These are phyloP conservation scores for Talaromyces ruber DNA, from an alignment of 495 filamentous ascomycete genomes.

Conservation along the genomic window DNA sequence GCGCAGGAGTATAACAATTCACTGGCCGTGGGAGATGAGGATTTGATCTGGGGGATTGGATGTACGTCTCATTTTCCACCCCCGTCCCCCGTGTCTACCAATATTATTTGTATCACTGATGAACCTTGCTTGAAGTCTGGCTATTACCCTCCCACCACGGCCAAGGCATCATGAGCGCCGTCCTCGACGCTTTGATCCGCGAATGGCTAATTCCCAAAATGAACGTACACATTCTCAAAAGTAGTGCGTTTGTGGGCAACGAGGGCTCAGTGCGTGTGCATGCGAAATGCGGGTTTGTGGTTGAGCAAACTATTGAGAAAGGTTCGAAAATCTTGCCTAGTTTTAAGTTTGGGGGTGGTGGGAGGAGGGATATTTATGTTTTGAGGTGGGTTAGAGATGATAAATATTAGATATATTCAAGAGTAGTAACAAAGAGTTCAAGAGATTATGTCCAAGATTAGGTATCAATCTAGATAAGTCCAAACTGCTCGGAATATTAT, in stretches of 20 bases:
- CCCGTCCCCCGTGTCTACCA: not conserved
- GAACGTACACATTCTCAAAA: constrained; percentile 15
- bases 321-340: constrained; percentile 9
- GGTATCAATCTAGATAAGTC: not conserved
- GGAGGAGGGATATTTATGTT: constrained; percentile 12
- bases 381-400: constrained; percentile 3
- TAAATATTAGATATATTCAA: not conserved
- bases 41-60: constrained; percentile 17
- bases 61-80: constrained; percentile 4
- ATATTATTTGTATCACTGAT: too few relatives aligned
- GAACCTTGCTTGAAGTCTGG: too few relatives aligned
- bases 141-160: constrained; percentile 16
- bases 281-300: constrained; percentile 16
- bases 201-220: constrained; percentile 21
- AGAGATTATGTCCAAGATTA: not conserved
- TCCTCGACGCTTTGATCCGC: constrained; percentile 10
- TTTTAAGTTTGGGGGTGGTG: constrained; percentile 9
- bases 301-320: constrained; percentile 7
- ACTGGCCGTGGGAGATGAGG: constrained; percentile 12
- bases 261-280: constrained; percentile 16
- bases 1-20: constrained; percentile 12
- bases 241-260: constrained; percentile 14
- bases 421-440: not conserved
- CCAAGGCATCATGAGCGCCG: constrained; percentile 20
- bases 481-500: not conserved